Conservation (phyloP, 306 rosid species). For the Prinsepia uniflora region DNA sequence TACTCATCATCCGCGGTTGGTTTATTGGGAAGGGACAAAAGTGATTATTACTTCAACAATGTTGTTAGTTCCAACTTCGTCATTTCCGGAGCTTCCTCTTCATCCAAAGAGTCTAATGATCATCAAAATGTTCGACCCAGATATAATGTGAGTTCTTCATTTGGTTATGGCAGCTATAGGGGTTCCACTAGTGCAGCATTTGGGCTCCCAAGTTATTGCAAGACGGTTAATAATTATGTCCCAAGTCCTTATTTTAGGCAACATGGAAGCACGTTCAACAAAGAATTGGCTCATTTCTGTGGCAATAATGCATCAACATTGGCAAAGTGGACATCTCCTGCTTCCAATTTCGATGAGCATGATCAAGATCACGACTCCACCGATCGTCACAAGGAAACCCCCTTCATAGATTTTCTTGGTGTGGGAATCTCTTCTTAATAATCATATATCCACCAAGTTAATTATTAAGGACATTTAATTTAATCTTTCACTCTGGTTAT, state of each 20-base stretch:
- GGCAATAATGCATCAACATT: constrained; percentile 27
- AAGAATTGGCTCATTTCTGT: constrained; percentile 27
- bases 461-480: constrained; percentile 18
- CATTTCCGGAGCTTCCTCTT: constrained; percentile 23
- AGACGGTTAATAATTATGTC: constrained; percentile 36
- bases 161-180: constrained; percentile 6
- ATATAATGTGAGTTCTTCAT: constrained; percentile 29
- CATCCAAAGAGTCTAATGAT: constrained; percentile 30
- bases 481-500: constrained; percentile 2
- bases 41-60: constrained; percentile 27
- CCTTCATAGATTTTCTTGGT: constrained; percentile 89
- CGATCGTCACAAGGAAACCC: constrained; percentile 41
- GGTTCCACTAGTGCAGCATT: constrained; percentile 22
- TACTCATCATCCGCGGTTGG: neutral
- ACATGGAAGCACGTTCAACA: constrained; percentile 23
- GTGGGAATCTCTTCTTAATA: constrained; percentile 66
- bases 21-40: constrained; percentile 30
- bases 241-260: constrained; percentile 35
- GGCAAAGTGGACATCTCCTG: constrained; percentile 2
- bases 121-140: constrained; percentile 16
- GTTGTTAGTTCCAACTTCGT: constrained; percentile 19
- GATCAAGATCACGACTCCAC: constrained; percentile 22
- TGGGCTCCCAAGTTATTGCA: constrained; percentile 32
- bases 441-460: neutral
- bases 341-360: constrained; percentile 29